Conservation (phyloP, 345 rosid genomes). For the Ricinus communis region DNA sequence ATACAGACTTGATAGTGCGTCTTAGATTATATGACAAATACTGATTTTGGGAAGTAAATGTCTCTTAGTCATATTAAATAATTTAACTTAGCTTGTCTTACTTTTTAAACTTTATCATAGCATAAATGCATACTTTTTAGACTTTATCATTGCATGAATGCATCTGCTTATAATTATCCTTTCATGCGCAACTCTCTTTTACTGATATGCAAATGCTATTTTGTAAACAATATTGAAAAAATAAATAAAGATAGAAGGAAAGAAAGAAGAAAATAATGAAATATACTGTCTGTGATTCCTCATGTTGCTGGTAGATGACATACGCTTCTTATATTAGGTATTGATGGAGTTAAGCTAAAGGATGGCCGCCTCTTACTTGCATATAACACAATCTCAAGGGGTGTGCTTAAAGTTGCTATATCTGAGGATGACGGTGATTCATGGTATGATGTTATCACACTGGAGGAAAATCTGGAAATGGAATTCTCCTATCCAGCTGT, state of each 20-base stretch:
- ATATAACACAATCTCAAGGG: conserved; percentile 79
- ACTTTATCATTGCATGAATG: neutral
- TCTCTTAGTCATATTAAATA: neutral
- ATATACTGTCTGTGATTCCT: neutral
- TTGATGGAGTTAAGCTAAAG: conserved; percentile 75
- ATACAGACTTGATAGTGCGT: neutral
- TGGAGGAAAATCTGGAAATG: conserved; percentile 66
- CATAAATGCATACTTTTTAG: neutral
- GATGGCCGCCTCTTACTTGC: conserved; percentile 74
- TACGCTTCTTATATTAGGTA: conserved; percentile 41
- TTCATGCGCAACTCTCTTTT: neutral
- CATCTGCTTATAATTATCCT: neutral
- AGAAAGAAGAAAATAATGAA: neutral
- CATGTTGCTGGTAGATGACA: neutral
- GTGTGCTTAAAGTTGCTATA: conserved; percentile 70
- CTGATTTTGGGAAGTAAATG: neutral
- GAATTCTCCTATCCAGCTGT: conserved; percentile 91
- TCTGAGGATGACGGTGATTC: conserved; percentile 77
- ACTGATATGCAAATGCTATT: neutral
- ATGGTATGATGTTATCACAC: conserved; percentile 64
- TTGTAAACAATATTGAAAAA: too few relatives aligned
- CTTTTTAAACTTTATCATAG: neutral
- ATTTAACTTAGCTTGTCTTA: neutral
- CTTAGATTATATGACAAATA: neutral
- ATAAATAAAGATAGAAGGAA: too few relatives aligned